Base-by-base conservation (phyloP, 495 filamentous ascomycete genomes). In the Penicillium steckii region DNA sequence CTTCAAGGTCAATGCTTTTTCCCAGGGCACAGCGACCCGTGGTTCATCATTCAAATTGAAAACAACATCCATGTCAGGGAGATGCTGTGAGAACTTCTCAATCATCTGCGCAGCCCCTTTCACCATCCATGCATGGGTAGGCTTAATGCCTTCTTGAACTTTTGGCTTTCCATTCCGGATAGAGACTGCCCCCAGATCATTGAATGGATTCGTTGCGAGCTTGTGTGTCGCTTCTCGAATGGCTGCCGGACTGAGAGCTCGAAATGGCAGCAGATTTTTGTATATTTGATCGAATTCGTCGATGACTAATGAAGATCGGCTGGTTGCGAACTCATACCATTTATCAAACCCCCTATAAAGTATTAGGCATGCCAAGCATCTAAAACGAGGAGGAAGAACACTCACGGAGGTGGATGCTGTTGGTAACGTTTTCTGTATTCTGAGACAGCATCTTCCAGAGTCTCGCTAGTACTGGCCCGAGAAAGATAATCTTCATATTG, bases 21-120 rank as follows among this genome's bases (percentile, higher is more conserved):
- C 79, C 77, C 83, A 87, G 3, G 88, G 85, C 1, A 89, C 82
- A 2, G 90, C 75, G 4, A 92, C 79, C 12, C 88, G 77, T n/a
- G 89, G 88, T 55, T 88, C 80, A 56, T 91, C 87, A 37, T 89
- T 82, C 21, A 90, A 59, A 63, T 94, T 95, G 69, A 95, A 85
- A 0, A 86, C 85, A 29, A 95, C 68, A 52, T 90, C 85, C 87
- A 95, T 89, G 46, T 89, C 80, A 1, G 88, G 89, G 4, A 95
- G 76, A 56, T 85, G 75, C 51, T 86, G 57, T n/a, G 78, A 75
- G 48, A 92, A 93, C 1, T 77, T 69, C 29, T 83, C 74, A 35
- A 91, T 85, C 73, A 90, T 84, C 0, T 78, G 70, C 12, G 77
- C 76, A 23, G 88, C 78, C 27, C 79, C 81, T 22, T 74, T 64